phyloP scores from a whole-genome alignment of 805 yeast species.

The Candida silvicultrix region DNA sequence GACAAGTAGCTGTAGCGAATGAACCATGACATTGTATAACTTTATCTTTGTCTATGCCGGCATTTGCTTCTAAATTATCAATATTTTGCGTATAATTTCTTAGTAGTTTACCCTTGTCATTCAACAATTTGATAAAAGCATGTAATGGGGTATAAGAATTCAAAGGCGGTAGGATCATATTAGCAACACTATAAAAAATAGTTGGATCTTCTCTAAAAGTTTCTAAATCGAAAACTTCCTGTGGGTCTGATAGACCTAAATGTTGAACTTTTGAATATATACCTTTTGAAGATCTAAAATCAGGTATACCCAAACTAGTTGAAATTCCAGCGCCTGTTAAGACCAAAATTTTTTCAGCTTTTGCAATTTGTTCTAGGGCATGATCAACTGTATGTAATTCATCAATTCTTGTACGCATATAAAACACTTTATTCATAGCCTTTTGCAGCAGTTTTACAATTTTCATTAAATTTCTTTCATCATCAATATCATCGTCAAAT shows the following conservation, averaged over 20 bases:
- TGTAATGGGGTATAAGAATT: slow-evolving; percentile 69
- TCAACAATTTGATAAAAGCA: slow-evolving; percentile 65
- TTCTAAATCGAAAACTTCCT: slow-evolving; percentile 75
- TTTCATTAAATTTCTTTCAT: slow-evolving; percentile 38
- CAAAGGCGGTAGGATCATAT: slow-evolving; percentile 74
- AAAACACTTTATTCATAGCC: slow-evolving; percentile 58
- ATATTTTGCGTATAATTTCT: slow-evolving; percentile 90
- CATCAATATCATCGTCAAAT: slow-evolving; percentile 28
- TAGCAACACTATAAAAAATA: slow-evolving; percentile 82
- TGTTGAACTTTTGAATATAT: slow-evolving; percentile 63
- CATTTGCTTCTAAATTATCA: slow-evolving; percentile 79
- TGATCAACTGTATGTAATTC: slow-evolving; percentile 53
- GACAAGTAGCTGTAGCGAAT: slow-evolving; percentile 81
- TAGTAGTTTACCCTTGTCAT: slow-evolving; percentile 69
- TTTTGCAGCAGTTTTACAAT: slow-evolving; percentile 48
- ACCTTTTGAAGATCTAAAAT: slow-evolving; percentile 85
- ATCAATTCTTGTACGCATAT: slow-evolving; percentile 48
- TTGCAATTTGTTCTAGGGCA: slow-evolving; percentile 44
- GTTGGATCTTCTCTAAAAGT: slow-evolving; percentile 72
- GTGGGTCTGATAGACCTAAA: slow-evolving; percentile 79
- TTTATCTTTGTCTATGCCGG: slow-evolving; percentile 61
- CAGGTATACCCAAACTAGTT: slow-evolving; percentile 86
- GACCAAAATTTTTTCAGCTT: slow-evolving; percentile 58
- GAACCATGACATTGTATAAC: slow-evolving; percentile 91
- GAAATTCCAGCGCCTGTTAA: slow-evolving; percentile 93